Evolutionary conservation across 1,284 basidiomycete genomes (phyloP).

Genomic region (Fomitopsis betulina): DNA sequence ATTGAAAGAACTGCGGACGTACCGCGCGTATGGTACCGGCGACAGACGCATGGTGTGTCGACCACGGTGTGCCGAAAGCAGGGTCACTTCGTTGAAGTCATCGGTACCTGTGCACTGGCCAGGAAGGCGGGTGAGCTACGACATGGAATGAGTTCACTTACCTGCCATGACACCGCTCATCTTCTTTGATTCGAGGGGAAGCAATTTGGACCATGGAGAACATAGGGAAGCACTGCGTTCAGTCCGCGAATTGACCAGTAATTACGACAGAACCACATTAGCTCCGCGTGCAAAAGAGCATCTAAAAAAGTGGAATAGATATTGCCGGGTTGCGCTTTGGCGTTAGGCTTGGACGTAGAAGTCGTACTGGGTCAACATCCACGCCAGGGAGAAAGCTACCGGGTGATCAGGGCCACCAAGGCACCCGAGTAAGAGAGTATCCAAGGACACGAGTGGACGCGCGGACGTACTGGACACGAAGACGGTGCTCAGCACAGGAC

Average conservation of each 20-base stretch:
- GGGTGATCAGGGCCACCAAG: neutral
- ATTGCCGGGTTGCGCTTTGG: neutral
- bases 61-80: neutral
- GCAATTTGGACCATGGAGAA: neutral
- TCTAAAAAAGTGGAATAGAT: neutral
- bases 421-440: neutral
- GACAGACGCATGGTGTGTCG: neutral
- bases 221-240: neutral
- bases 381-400: constrained; percentile 64
- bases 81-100: neutral
- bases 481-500: constrained; percentile 72
- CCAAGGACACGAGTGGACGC: neutral
- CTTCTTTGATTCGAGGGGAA: neutral
- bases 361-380: constrained; percentile 80
- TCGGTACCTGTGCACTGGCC: neutral
- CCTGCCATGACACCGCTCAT: too few species aligned
- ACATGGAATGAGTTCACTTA: too few species aligned
- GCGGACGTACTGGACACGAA: constrained; percentile 79
- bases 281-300: neutral
- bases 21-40: neutral
- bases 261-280: neutral
- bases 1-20: neutral
- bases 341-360: constrained; percentile 51
- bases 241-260: neutral
- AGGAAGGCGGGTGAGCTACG: neutral